phyloP scores from a whole-genome alignment of 768 basidiomycete genomes.

The Lactifluus volemus region DNA sequence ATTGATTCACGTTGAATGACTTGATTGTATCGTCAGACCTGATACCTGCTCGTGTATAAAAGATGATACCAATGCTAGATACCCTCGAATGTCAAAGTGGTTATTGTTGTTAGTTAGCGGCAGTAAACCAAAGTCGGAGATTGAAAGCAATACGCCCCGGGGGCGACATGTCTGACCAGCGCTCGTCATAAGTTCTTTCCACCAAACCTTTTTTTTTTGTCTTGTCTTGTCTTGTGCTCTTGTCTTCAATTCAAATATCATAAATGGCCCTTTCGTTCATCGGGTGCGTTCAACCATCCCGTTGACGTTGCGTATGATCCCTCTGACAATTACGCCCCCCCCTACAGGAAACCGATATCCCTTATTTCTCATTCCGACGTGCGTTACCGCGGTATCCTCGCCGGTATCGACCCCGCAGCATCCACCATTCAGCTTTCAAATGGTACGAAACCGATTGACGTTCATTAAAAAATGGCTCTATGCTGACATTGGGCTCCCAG shows the following conservation, averaged over 20 bases:
- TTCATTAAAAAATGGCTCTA: background rate
- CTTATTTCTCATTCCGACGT: constrained; percentile 89
- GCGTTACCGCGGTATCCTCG: constrained; percentile 80
- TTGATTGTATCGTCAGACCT: constrained; percentile 12
- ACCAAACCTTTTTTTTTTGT: background rate
- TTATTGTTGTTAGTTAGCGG: background rate
- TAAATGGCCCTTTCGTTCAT: constrained; percentile 20
- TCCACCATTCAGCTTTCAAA: constrained; percentile 85
- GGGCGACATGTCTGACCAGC: too few relatives aligned
- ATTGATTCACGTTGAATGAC: constrained; percentile 1
- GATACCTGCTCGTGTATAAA: constrained; percentile 14
- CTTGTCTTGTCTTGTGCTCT: background rate
- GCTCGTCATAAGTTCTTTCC: background rate
- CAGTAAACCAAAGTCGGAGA: background rate
- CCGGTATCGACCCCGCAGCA: constrained; percentile 76
- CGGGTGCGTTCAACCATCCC: constrained; percentile 3
- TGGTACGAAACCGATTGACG: constrained; percentile 38
- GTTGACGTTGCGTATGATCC: background rate
- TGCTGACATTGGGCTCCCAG: constrained; percentile 24
- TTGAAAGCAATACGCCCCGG: background rate
- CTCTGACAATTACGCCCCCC: background rate
- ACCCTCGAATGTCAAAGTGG: constrained; percentile 1
- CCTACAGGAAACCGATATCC: constrained; percentile 70
- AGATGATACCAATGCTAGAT: constrained; percentile 15
- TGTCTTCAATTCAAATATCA: constrained; percentile 3